Base-by-base conservation (phyloP, 2,329 filamentous ascomycete species). In the Monosporascus sp. region DNA sequence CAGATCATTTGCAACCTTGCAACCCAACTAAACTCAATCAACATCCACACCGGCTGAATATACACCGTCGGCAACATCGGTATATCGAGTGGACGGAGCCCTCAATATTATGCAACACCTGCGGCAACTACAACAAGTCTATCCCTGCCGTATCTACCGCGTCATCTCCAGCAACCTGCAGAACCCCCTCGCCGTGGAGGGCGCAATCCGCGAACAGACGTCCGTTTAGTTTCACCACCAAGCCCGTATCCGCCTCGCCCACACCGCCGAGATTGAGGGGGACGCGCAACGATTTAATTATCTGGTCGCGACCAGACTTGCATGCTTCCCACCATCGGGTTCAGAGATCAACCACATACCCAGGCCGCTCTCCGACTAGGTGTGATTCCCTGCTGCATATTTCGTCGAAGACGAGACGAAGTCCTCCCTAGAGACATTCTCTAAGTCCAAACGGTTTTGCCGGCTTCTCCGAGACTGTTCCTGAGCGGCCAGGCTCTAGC, bases 401-500 rank as follows among this genome's bases (percentile, higher is more conserved):
- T 47, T 51, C 45, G 51, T 57, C 60, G 41, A 68, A 68, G 27
- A 27, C 26, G 26, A 27, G 60, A 58, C 63, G 54, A 69, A 67
- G 51, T 64, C 65, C 46, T 70, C 31, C 69, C 59, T 69, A 68
- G 53, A 64, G 69, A 54, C 55, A 58, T 54, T 69, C 67, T 53
- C 63, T 69, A 55, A 69, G 63, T 52, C 64, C 71, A 53, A 72
- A 74, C 68, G 70, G 73, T 58, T 72, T 77, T 60, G 69, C 72
- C 63, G 71, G 46, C 49, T 50, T 74, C 58, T 63, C 74, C 61
- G 74, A 78, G 65, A 72, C 75, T 61, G 69, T 72, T 65, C 75
- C 77, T 70, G 77, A 80, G 60, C 74, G 74, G 62, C 60, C 59
- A 47, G 58, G 59, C 60, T 59, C 57, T 52, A 74, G 70, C 58